Evolutionary conservation across 805 yeast genomes (phyloP).

Genomic region (Zygosaccharomyces siamensis): DNA sequence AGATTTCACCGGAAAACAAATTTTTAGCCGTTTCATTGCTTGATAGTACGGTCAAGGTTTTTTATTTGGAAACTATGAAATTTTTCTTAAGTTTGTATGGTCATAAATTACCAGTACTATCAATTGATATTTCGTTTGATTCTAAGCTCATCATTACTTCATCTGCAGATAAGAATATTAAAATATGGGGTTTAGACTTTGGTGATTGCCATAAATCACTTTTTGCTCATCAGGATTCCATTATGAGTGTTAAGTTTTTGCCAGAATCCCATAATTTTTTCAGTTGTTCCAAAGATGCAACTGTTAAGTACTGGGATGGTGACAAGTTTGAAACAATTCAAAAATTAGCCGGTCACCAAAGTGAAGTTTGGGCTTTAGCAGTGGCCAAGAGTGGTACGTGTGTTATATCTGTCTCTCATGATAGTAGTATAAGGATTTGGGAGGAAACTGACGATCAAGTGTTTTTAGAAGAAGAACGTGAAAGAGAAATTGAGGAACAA

Average conservation of each 20-base stretch:
- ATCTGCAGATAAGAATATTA: constrained; percentile 95
- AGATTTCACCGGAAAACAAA: constrained; percentile 73
- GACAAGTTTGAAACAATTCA: constrained; percentile 93
- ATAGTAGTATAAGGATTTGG: constrained; percentile 92
- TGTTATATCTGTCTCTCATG: constrained; percentile 83
- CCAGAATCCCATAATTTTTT: constrained; percentile 87
- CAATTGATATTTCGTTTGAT: constrained; percentile 86
- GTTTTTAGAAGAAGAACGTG: constrained; percentile 95
- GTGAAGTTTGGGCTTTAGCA: constrained; percentile 92
- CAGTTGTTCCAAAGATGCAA: constrained; percentile 83
- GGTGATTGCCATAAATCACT: constrained; percentile 98
- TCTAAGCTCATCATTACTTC: constrained; percentile 85
- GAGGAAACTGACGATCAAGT: constrained; percentile 88
- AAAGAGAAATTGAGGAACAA: constrained; percentile 87
- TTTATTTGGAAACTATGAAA: constrained; percentile 80
- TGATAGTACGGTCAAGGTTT: constrained; percentile 94
- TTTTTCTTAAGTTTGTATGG: constrained; percentile 89
- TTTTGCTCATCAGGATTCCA: constrained; percentile 95
- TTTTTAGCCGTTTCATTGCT: constrained; percentile 77
- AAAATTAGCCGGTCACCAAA: constrained; percentile 77
- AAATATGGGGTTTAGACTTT: constrained; percentile 97
- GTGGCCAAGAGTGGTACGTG: constrained; percentile 66
- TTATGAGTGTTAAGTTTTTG: constrained; percentile 80
- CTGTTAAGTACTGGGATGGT: constrained; percentile 97
- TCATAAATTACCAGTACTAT: constrained; percentile 90